phyloP scores from a whole-genome alignment of 2,329 filamentous ascomycete species.

The Exophiala spinifera region DNA sequence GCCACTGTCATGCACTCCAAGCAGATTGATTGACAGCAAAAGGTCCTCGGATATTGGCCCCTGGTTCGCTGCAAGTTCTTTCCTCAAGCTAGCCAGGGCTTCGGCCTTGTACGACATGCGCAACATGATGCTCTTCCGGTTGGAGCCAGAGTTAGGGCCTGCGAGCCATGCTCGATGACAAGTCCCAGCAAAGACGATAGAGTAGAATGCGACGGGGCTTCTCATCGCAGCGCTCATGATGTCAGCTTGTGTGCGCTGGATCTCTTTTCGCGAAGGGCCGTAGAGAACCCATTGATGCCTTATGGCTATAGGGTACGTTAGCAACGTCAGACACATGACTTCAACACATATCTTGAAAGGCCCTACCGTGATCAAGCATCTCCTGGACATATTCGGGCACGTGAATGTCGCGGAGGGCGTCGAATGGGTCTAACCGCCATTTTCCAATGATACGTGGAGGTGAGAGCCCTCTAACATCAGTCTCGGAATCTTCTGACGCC shows the following conservation, averaged over 20 bases:
- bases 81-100: not conserved
- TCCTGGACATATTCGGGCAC: not conserved
- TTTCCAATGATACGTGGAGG: not conserved
- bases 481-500: not conserved
- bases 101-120: slow-evolving; percentile 1
- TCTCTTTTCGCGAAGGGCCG: not conserved
- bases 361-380: slow-evolving; percentile 3
- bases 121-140: not conserved
- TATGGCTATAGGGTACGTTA: not conserved
- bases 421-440: slow-evolving; percentile 2
- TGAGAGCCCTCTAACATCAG: not conserved
- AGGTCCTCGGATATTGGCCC: not conserved
- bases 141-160: not conserved
- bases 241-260: not conserved
- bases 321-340: not conserved
- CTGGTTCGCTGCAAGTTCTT: not conserved
- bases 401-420: not conserved
- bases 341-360: not conserved
- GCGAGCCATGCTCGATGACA: not conserved
- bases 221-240: not conserved
- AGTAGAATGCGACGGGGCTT: slow-evolving; percentile 1
- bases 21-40: not conserved
- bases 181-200: not conserved
- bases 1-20: not conserved
- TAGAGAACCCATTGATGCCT: not conserved